A percentile compares a stretch with the other conserved stretches of the same genome.
Conservation (phyloP, 2,329 filamentous ascomycete genomes). For the Aquanectria penicillioides region DNA sequence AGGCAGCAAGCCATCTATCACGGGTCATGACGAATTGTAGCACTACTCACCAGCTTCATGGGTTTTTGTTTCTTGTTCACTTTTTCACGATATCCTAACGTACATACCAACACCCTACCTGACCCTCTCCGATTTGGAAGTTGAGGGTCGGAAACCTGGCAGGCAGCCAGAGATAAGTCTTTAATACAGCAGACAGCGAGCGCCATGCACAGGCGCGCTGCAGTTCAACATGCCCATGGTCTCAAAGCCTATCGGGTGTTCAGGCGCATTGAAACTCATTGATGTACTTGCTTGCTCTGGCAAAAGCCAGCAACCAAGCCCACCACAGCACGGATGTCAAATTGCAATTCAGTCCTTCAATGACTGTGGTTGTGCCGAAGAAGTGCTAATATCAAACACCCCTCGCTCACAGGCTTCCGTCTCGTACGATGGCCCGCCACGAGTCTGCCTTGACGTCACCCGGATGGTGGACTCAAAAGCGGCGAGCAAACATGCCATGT, state of each 20-base stretch:
- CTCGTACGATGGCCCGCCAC: constrained; percentile 39
- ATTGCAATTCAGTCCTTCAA: constrained; percentile 89
- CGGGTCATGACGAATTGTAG: constrained; percentile 51
- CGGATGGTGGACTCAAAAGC: constrained; percentile 25
- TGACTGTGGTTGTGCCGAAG: constrained; percentile 98
- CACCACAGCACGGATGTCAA: constrained; percentile 99
- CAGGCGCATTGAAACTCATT: background rate
- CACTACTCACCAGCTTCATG: constrained; percentile 23
- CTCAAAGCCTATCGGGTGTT: background rate
- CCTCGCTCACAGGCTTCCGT: constrained; percentile 44
- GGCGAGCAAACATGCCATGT: constrained; percentile 44
- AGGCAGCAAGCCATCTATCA: constrained; percentile 37
- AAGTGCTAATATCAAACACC: constrained; percentile 86
- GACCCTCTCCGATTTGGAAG: constrained; percentile 25
- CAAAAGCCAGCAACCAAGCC: constrained; percentile 13
- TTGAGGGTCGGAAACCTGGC: constrained; percentile 17
- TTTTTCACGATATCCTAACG: constrained; percentile 44
- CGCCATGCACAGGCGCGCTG: constrained; percentile 27
- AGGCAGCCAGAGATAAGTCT: constrained; percentile 31
- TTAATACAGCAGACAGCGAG: constrained; percentile 40
- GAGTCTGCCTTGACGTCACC: constrained; percentile 26
- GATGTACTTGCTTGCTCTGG: background rate
- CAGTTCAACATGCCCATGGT: constrained; percentile 27
- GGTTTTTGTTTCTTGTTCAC: constrained; percentile 30
- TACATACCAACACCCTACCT: constrained; percentile 38